These are phyloP conservation scores for Hyphopichia burtonii DNA, from an alignment of 1,139 yeast species.

Conservation along the genomic window DNA sequence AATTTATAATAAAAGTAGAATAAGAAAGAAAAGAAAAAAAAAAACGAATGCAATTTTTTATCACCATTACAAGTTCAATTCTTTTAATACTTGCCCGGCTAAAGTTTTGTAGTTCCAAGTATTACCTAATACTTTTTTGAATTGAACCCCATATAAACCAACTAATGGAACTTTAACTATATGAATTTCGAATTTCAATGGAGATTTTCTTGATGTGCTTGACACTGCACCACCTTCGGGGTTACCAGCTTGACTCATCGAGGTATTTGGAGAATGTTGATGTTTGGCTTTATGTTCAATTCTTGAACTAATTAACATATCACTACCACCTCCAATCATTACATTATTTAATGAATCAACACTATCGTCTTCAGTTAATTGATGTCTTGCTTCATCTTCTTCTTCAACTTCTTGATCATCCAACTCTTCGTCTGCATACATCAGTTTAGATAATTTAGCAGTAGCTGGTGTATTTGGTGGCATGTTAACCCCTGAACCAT, in stretches of 20 bases:
- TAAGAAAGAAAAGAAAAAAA: background rate
- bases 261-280: slow-evolving; percentile 27
- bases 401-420: slow-evolving; percentile 31
- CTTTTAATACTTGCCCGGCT: slow-evolving; percentile 82
- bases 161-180: slow-evolving; percentile 91
- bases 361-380: slow-evolving; percentile 52
- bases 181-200: slow-evolving; percentile 86
- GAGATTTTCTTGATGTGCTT: slow-evolving; percentile 29
- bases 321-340: slow-evolving; percentile 56
- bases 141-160: slow-evolving; percentile 90
- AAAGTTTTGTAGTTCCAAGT: slow-evolving; percentile 95
- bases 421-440: slow-evolving; percentile 39
- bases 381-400: slow-evolving; percentile 17
- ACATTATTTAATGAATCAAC: slow-evolving; percentile 58
- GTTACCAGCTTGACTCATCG: slow-evolving; percentile 15
- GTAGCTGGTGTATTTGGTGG: slow-evolving; percentile 55
- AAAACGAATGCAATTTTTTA: background rate
- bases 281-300: slow-evolving; percentile 51
- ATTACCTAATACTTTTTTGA: slow-evolving; percentile 89
- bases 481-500: slow-evolving; percentile 44
- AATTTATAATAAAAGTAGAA: background rate
- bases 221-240: slow-evolving; percentile 8
- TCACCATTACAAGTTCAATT: slow-evolving; percentile 51
- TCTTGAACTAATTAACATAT: slow-evolving; percentile 62
- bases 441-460: slow-evolving; percentile 36